These are phyloP conservation scores for Kluyveromyces sp. DNA, from an alignment of 1,139 yeast species.

Conservation along the genomic window DNA sequence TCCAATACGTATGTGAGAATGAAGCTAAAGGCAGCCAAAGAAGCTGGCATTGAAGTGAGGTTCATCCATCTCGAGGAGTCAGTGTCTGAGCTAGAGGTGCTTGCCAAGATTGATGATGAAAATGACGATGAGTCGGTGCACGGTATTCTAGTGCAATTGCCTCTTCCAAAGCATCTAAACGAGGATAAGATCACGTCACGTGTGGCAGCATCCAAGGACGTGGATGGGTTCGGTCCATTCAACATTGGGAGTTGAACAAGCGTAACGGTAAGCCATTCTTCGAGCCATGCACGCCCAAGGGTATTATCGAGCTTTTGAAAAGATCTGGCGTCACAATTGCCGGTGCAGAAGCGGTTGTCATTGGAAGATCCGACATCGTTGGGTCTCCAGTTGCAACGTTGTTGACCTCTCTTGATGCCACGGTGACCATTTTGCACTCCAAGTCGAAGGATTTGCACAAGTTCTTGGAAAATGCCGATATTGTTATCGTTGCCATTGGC, in stretches of 20 bases:
- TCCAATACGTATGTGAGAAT: conserved; percentile 90
- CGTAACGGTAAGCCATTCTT: conserved; percentile 80
- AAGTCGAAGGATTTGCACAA: conserved; percentile 57
- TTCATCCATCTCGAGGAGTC: conserved; percentile 53
- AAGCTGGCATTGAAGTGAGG: conserved; percentile 69
- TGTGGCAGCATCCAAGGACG: conserved; percentile 76
- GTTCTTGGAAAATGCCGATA: conserved; percentile 67
- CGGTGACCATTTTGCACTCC: conserved; percentile 66
- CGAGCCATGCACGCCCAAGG: conserved; percentile 95
- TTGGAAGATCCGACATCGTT: conserved; percentile 94
- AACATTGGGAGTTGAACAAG: conserved; percentile 92
- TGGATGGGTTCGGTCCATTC: conserved; percentile 88
- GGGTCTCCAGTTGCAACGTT: conserved; percentile 89
- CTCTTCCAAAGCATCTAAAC: conserved; percentile 74
- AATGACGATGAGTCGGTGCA: conserved; percentile 67
- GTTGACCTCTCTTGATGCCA: conserved; percentile 73
- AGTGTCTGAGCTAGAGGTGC: conserved; percentile 49
- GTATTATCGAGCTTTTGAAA: conserved; percentile 71
- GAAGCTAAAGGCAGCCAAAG: conserved; percentile 88
- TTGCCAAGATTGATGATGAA: conserved; percentile 50
- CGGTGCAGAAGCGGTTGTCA: conserved; percentile 86
- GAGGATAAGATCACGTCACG: conserved; percentile 73
- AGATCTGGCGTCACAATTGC: conserved; percentile 52
- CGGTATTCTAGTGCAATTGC: conserved; percentile 88
- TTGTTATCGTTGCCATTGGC: conserved; percentile 90